These are phyloP conservation scores for Tetradesmus obliquus DNA, from an alignment of 139 green algal species.

Conservation along the genomic window DNA sequence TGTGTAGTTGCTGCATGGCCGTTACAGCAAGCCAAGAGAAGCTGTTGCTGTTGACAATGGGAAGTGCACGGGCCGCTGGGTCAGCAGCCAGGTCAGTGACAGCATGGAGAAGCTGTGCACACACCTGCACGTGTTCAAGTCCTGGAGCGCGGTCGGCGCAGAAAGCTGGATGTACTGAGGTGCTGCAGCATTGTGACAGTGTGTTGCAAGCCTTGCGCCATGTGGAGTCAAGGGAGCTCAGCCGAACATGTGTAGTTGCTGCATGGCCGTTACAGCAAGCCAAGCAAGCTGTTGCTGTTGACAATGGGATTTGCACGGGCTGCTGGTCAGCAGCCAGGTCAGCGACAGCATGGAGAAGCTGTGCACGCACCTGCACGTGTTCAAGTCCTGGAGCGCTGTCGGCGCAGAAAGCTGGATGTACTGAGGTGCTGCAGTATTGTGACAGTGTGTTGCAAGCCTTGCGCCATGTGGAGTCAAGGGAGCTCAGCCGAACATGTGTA, in stretches of 20 bases:
- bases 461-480: no score
- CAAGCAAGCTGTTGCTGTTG: no score
- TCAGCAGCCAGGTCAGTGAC: constrained; percentile 70
- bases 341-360: constrained; percentile 81
- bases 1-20: no score
- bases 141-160: constrained; percentile 81
- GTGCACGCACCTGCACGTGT: constrained; percentile 89
- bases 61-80: constrained; percentile 90
- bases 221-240: no score
- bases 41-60: no score
- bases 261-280: no score
- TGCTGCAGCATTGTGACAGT: not conserved
- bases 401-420: constrained; percentile 62
- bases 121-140: constrained; percentile 90
- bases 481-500: no score
- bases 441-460: no score
- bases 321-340: constrained; percentile 79
- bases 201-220: not conserved
- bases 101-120: constrained; percentile 85
- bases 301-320: no score
- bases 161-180: constrained; percentile 60
- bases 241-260: no score
- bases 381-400: constrained; percentile 87
- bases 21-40: no score
- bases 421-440: no score